Evolutionary conservation across 495 filamentous ascomycete species (phyloP), one percentile per base, ranked within the genome.

Genomic region (Astrocystis sublimbata): DNA sequence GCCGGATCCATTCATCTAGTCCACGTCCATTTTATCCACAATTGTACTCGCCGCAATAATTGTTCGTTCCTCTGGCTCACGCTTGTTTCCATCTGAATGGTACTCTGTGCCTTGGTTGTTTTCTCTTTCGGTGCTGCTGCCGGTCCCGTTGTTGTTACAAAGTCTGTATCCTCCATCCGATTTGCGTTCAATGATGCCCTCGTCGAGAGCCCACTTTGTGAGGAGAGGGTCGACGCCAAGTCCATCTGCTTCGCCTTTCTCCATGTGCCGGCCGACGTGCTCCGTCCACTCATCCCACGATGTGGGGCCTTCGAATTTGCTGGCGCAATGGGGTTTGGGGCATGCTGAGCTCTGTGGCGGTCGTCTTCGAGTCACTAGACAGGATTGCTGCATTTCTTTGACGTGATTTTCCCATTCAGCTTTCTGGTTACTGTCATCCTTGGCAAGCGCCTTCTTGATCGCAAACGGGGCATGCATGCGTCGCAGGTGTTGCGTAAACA

Each of bases 401-500:
- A 84, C 81, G 30, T 83, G 81, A 0, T 64, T 69, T 52, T 85
- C 83, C 83, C 83, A 85, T 43, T 84, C 83, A 6, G 71, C 56
- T 60, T 83, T 78, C 24, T 83, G 59, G 50, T 83, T 84, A 59
- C 81, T 80, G 50, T 86, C 76, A 5, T 71, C 76, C 57, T 82
- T 80, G 17, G 78, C 75, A 6, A 77, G 70, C 41, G 79, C 71
- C 62, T 79, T 81, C 61, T 81, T 76, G 62, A 82, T 78, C 1
- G 73, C 71, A 58, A 78, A 79, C 5, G 79, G 88, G 0, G 81
- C 79, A 68, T 98, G 93, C 93, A 97, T 96, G 46, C 93, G 89
- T n/a, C 92, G 88, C 9, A 96, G 80, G 68, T 98, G 93, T 66
- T 97, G 92, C 0, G 89, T 93, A 75, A 97, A 98, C 41, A 98